Evolutionary conservation across 140 eudicot species (phyloP).

Genomic region (Bidens hawaiensis): DNA sequence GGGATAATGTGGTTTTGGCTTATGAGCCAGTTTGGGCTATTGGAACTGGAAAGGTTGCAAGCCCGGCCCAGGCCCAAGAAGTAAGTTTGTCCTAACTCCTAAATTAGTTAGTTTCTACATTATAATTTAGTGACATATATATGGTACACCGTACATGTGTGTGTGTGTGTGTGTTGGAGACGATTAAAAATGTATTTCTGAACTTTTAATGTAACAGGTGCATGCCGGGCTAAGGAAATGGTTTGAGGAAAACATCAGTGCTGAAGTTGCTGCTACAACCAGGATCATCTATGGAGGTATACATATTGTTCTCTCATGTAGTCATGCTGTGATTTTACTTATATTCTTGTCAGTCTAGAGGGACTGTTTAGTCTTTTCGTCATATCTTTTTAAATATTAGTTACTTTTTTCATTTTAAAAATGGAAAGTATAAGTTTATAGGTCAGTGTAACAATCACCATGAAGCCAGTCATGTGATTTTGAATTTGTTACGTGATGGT

Average conservation of each 20-base stretch:
- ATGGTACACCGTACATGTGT: too few species aligned
- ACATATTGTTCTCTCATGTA: background rate
- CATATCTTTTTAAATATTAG: too few species aligned
- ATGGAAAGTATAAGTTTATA: background rate
- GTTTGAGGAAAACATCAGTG: slow-evolving; percentile 45
- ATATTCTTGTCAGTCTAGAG: too few species aligned
- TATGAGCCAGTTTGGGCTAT: slow-evolving; percentile 94
- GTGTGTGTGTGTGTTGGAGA: too few species aligned
- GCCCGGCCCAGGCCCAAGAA: slow-evolving; percentile 86
- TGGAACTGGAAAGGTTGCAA: slow-evolving; percentile 90
- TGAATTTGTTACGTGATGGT: too few species aligned
- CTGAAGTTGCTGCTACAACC: slow-evolving; percentile 63
- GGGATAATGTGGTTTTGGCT: slow-evolving; percentile 73
- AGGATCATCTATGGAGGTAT: slow-evolving; percentile 87
- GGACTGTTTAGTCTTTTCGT: too few species aligned
- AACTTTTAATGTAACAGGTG: slow-evolving; percentile 50
- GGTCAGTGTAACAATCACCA: background rate
- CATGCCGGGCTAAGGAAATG: slow-evolving; percentile 72
- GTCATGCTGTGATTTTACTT: too few species aligned
- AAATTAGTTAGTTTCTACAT: background rate
- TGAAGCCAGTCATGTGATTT: too few species aligned
- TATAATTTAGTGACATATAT: too few species aligned
- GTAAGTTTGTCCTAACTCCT: slow-evolving; percentile 42
- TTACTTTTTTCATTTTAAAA: too few species aligned
- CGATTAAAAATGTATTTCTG: background rate